Base-by-base conservation (phyloP, 2,329 filamentous ascomycete species). In the Fusarium lyarnte region DNA sequence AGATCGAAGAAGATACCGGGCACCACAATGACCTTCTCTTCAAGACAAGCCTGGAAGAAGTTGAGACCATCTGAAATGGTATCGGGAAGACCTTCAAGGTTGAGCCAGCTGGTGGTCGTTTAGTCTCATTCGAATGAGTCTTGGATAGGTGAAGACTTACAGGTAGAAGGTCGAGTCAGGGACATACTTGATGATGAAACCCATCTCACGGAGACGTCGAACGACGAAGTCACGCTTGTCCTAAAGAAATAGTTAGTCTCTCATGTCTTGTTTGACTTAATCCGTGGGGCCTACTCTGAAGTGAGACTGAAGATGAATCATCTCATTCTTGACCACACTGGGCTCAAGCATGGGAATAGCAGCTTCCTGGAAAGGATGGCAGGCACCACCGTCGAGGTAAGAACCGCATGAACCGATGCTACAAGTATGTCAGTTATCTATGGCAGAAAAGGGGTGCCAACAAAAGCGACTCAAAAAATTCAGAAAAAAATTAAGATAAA, bases 1-100 rank as follows among this genome's bases (percentile, higher is more conserved):
- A 98, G 84, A 79, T 98, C 95, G 81, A 98, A 98, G 88, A 98
- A 98, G 82, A 98, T 98, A 67, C 95, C 95, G 0, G 95, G 95
- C 8, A 98, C 95, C 23, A 98, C 94, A 79, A 98, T 98, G 74
- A 97, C 94, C 87, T 97, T 97, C 86, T 98, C 94, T 78, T 93
- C 90, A 47, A 98, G 85, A 79, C 96, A 96, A 35, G 94, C 94
- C 81, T 96, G 91, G 90, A 98, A 98, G 88, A 98, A 98, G 85
- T 97, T 97, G 78, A 98, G 86, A 13, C 95, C 95, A 80, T 98
- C 95, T 66, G 93, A 92, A 81, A 98, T 97, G 69, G 91, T 89
- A n/a, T 88, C 88, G 1, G 95, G 93, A 6, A 96, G 86, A 52
- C 88, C 87, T 81, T 86, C 91, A 76, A 89, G 90, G 83, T 87